These are phyloP conservation scores for Cladosporium sp. DNA, from an alignment of 2,329 filamentous ascomycete species.

Conservation along the genomic window DNA sequence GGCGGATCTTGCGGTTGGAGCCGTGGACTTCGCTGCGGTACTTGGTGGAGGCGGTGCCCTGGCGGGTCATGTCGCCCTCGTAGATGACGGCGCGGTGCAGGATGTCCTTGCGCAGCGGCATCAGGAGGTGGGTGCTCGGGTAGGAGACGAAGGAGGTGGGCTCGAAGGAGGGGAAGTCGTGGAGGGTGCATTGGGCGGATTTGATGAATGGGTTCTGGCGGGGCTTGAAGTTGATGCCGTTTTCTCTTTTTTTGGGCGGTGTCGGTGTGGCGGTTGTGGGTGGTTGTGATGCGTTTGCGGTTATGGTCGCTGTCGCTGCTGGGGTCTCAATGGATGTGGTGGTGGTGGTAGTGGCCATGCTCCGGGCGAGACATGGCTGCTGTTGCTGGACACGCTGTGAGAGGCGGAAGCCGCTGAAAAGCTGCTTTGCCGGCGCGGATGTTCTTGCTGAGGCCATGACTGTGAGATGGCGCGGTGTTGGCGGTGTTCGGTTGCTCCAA, in stretches of 20 bases:
- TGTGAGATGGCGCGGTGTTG: constrained; percentile 9
- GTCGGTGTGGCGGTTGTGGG: not conserved
- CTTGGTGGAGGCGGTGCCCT: constrained; percentile 83
- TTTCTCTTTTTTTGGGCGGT: not conserved
- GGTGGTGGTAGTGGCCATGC: constrained; percentile 59
- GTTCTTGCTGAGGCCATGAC: constrained; percentile 46
- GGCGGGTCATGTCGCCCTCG: constrained; percentile 85
- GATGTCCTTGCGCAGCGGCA: constrained; percentile 87
- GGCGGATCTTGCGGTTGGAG: constrained; percentile 76
- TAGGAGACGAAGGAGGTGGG: constrained; percentile 77
- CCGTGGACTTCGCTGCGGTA: constrained; percentile 82
- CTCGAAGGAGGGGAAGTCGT: constrained; percentile 87
- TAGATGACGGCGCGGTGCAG: constrained; percentile 90
- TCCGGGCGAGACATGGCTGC: constrained; percentile 47
- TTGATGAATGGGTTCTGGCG: constrained; percentile 52
- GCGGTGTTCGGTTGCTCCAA: not conserved
- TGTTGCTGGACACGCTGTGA: constrained; percentile 27
- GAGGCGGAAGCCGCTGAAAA: constrained; percentile 33
- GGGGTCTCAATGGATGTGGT: constrained; percentile 29
- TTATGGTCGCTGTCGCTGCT: constrained; percentile 29
- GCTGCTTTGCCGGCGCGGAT: constrained; percentile 41
- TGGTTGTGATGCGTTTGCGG: constrained; percentile 36
- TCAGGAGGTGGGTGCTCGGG: constrained; percentile 77
- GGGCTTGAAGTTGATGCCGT: constrained; percentile 33
- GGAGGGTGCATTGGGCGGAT: constrained; percentile 78